Conservation (phyloP, 169 alveolate genomes). For the Besnoitia besnoiti region DNA sequence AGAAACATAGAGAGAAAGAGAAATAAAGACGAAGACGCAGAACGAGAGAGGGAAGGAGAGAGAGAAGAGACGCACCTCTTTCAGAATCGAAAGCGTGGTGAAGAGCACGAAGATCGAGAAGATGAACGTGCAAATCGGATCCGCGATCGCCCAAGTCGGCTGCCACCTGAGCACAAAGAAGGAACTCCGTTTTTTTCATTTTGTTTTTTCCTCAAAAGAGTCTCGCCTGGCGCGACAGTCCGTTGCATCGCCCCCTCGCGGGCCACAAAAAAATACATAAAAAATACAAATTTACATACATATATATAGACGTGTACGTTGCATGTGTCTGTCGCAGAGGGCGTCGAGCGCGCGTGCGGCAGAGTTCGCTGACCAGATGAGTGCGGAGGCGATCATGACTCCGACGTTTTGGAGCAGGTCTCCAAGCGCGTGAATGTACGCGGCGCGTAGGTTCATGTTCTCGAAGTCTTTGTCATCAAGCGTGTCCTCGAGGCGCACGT, state of each 20-base stretch:
- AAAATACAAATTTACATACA: no score
- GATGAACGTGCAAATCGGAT: constrained; percentile 95
- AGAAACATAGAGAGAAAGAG: background rate
- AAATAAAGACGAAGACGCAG: background rate
- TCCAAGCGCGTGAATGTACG: constrained; percentile 94
- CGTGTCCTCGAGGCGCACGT: constrained; percentile 55
- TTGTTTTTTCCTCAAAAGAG: background rate
- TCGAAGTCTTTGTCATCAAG: constrained; percentile 72
- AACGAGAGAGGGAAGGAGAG: background rate
- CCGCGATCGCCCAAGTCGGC: constrained; percentile 89
- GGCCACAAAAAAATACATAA: background rate
- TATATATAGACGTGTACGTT: no score
- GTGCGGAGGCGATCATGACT: constrained; percentile 91
- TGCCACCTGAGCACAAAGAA: constrained; percentile 64
- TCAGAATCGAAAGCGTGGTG: constrained; percentile 91
- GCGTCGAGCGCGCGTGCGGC: background rate
- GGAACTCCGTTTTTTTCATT: background rate
- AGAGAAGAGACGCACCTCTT: constrained; percentile 81
- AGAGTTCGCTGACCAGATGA: constrained; percentile 78
- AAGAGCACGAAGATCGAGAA: constrained; percentile 92
- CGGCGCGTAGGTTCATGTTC: constrained; percentile 91
- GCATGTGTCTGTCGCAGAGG: background rate
- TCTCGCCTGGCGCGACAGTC: no score
- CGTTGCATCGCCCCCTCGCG: background rate
- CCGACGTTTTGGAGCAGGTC: constrained; percentile 94